Evolutionary conservation across 495 filamentous ascomycete species (phyloP), one percentile per base, ranked within the genome.

Genomic region (Penicillium herquei): DNA sequence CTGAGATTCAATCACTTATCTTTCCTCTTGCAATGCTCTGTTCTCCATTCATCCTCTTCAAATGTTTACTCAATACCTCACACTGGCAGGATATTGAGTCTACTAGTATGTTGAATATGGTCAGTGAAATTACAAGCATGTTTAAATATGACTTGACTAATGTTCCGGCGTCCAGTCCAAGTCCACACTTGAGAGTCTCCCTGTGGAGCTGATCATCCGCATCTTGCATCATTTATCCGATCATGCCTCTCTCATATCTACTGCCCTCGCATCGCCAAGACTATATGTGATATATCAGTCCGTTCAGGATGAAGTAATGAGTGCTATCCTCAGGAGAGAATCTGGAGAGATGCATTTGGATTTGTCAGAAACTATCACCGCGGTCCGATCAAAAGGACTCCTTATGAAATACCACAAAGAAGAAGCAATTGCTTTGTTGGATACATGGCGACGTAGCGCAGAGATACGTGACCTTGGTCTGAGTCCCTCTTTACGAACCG

Each of bases 371-470:
- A 44, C 50, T 16, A 33, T 58, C 18, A 42, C 43, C 44, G 56
- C 56, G 13, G 32, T 58, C 21, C 51, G 50, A 17, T 54, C 56
- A 12, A n/a, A 58, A 43, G 56, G 56, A 13, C 31, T 58, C 10
- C 11, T 12, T 26, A 18, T 49, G n/a, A 13, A 16, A 4, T 8
- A 18, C 17, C 16, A 49, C 13, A 35, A 26, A 34, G 42, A 54
- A 49, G 18, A 49, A 31, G 56, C 56, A 3, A 58, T 44, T 26
- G 21, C 35, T 8, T 44, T 53, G 14, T 17, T 53, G 26, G 51
- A 53, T 13, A 33, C 13, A n/a, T 44, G 51, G 34, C 39, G 51
- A 3, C 51, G 51, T n/a, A 16, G 35, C 16, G 6, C n/a, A 21
- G 49, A 51, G 26, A 13, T 26, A 12, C 7, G 14, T 8, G 39